These are phyloP conservation scores for Alopecurus myosuroides DNA, from an alignment of 176 grass and related monocot species.

Conservation along the genomic window DNA sequence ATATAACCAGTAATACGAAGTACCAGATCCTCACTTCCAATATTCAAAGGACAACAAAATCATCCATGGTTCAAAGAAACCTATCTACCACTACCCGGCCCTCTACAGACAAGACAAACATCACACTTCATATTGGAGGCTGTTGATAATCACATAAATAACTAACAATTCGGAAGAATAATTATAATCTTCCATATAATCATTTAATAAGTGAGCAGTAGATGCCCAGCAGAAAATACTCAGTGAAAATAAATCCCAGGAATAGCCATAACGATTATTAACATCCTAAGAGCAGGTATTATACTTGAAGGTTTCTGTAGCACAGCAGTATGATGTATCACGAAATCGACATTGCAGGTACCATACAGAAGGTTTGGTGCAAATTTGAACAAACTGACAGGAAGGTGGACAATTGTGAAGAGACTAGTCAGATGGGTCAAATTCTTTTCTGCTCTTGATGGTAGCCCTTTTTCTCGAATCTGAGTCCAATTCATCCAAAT, in stretches of 20 bases:
- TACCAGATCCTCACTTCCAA: not conserved
- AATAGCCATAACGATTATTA: not conserved
- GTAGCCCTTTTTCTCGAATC: slow-evolving; percentile 75
- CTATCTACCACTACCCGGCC: not conserved
- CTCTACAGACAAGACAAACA: not conserved
- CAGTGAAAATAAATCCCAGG: slow-evolving; percentile 8
- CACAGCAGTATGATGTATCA: slow-evolving; percentile 14
- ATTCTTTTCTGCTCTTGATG: slow-evolving; percentile 84
- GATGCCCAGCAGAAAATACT: not conserved
- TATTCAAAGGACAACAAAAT: slow-evolving; percentile 4
- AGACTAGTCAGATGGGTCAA: slow-evolving; percentile 70
- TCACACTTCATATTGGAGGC: not conserved
- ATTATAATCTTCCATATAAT: slow-evolving; percentile 16
- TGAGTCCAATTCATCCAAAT: slow-evolving; percentile 73
- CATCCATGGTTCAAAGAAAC: not conserved
- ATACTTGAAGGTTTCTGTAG: not conserved
- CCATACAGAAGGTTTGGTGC: not conserved
- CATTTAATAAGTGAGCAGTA: not conserved
- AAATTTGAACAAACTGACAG: slow-evolving; percentile 20
- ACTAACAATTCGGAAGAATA: not conserved
- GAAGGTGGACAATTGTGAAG: not conserved
- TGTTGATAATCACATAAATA: not conserved
- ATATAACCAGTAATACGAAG: not conserved
- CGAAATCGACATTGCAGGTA: not conserved
- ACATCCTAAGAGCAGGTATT: slow-evolving; percentile 20